Conservation (phyloP, 106 monocot species). For the Platanthera zijinensis region DNA sequence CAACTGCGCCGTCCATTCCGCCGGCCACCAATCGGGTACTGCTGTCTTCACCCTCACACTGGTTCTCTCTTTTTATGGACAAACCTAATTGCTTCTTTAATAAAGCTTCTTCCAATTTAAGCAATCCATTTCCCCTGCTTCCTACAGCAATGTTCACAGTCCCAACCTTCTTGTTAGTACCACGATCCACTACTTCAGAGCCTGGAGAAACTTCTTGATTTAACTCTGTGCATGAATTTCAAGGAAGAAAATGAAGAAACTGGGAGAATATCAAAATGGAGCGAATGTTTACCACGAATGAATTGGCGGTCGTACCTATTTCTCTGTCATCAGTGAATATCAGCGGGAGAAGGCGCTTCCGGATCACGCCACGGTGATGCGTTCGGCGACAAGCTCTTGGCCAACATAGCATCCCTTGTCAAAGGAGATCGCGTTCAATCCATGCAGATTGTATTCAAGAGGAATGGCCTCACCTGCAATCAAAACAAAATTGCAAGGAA, state of each 20-base stretch:
- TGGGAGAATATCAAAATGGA: background rate
- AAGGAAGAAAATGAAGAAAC: background rate
- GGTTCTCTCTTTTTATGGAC: slow-evolving; percentile 41
- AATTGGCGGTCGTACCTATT: slow-evolving; percentile 28
- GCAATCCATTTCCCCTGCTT: slow-evolving; percentile 63
- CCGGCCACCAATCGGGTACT: slow-evolving; percentile 90
- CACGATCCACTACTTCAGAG: slow-evolving; percentile 50
- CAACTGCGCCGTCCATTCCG: slow-evolving; percentile 51
- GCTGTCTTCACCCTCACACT: slow-evolving; percentile 47
- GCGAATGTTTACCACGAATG: background rate
- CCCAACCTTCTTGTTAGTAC: slow-evolving; percentile 70
- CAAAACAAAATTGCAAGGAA: background rate
- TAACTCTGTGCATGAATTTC: slow-evolving; percentile 25
- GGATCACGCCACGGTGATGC: slow-evolving; percentile 90
- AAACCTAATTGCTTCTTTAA: slow-evolving; percentile 27
- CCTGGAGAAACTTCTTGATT: slow-evolving; percentile 50
- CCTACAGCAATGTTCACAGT: slow-evolving; percentile 48
- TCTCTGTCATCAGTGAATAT: slow-evolving; percentile 41
- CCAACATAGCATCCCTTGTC: slow-evolving; percentile 97
- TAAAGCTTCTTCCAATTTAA: slow-evolving; percentile 64
- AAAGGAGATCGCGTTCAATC: slow-evolving; percentile 88
- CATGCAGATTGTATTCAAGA: slow-evolving; percentile 84
- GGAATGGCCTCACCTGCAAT: slow-evolving; percentile 85
- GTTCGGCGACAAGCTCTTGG: slow-evolving; percentile 93
- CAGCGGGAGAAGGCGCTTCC: slow-evolving; percentile 85